These are phyloP conservation scores for Carpinus fangiana DNA, from an alignment of 306 rosid genomes.

Conservation along the genomic window DNA sequence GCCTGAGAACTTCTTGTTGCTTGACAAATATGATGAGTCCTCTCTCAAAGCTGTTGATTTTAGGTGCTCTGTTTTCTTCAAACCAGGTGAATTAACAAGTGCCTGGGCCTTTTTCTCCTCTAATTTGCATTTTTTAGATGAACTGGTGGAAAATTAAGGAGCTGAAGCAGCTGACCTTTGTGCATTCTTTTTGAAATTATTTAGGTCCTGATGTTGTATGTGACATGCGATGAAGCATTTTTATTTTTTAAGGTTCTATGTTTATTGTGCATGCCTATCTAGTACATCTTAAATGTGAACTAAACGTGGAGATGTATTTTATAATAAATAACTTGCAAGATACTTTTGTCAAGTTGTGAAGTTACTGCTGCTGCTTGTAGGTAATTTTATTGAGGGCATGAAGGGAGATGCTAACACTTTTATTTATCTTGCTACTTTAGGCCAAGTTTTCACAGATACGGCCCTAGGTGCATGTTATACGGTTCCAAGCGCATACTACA, in stretches of 20 bases:
- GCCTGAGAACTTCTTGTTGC: too few species aligned
- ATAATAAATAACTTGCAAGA: neutral
- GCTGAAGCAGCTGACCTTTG: neutral
- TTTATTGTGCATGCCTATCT: neutral
- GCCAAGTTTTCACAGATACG: slow-evolving; percentile 84
- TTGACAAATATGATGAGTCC: too few species aligned
- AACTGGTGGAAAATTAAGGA: neutral
- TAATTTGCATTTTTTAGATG: neutral
- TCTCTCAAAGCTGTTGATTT: slow-evolving; percentile 93
- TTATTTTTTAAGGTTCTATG: neutral
- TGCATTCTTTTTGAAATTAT: neutral
- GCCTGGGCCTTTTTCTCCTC: neutral
- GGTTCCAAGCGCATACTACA: slow-evolving; percentile 88
- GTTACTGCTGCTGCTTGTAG: neutral
- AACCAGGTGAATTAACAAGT: slow-evolving; percentile 59
- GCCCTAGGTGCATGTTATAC: too few species aligned
- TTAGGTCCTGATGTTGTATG: neutral
- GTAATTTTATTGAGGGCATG: too few species aligned
- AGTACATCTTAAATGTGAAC: neutral
- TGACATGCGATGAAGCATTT: neutral
- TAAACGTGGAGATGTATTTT: neutral
- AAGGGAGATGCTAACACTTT: neutral
- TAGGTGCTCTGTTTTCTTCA: slow-evolving; percentile 92
- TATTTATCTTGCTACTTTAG: slow-evolving; percentile 33
- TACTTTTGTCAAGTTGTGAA: neutral